Evolutionary conservation across 108 stramenopile genomes (phyloP).

Genomic region (Skeletonema menzelii): DNA sequence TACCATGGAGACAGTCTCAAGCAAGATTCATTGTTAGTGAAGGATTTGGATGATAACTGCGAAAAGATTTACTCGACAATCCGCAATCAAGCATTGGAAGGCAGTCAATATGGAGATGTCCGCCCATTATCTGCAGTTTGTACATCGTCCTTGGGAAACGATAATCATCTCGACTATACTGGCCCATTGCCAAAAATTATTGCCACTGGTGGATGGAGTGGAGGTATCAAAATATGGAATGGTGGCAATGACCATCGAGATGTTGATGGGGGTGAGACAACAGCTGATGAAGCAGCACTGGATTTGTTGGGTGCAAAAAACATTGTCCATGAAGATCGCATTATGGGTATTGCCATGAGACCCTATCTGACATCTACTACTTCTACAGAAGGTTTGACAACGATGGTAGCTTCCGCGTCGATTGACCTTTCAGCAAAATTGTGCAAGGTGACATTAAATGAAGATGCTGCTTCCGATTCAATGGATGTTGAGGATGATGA

Average conservation of each 20-base stretch:
- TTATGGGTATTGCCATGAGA: slow-evolving; percentile 78
- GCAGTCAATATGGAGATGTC: slow-evolving; percentile 84
- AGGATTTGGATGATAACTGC: slow-evolving; percentile 61
- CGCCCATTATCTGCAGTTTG: slow-evolving; percentile 68
- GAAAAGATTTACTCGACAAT: slow-evolving; percentile 54
- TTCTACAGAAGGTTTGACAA: slow-evolving; percentile 12
- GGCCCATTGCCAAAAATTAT: slow-evolving; percentile 57
- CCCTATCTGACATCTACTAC: slow-evolving; percentile 34
- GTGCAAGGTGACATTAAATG: slow-evolving; percentile 52
- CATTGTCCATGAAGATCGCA: slow-evolving; percentile 83
- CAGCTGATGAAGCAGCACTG: slow-evolving; percentile 26
- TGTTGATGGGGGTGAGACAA: neutral
- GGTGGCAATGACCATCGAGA: slow-evolving; percentile 47
- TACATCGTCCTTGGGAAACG: slow-evolving; percentile 34
- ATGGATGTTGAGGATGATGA: slow-evolving; percentile 44
- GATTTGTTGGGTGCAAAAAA: slow-evolving; percentile 61
- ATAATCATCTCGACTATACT: slow-evolving; percentile 11
- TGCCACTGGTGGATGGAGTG: slow-evolving; percentile 91
- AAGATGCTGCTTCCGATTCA: slow-evolving; percentile 34
- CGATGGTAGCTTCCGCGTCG: slow-evolving; percentile 75
- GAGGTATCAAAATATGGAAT: slow-evolving; percentile 92
- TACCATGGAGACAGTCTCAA: slow-evolving; percentile 24
- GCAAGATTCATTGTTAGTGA: slow-evolving; percentile 39
- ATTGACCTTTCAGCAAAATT: slow-evolving; percentile 85
- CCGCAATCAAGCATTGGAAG: slow-evolving; percentile 67